Evolutionary conservation across 2,329 filamentous ascomycete species (phyloP), one percentile per base, ranked within the genome.

Genomic region (Apiospora saccharicola): DNA sequence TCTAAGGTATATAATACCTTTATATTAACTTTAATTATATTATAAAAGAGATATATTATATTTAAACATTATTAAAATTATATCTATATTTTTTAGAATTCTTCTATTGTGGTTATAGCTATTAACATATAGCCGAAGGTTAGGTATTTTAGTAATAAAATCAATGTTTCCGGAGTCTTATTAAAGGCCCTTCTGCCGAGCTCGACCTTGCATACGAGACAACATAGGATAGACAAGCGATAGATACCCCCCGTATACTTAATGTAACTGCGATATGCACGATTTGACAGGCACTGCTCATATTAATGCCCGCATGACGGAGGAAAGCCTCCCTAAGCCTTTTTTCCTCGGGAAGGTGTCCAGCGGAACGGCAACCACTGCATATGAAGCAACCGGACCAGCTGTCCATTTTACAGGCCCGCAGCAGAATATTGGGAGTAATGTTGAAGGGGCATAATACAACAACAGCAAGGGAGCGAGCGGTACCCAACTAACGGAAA

Each of bases 141-240:
- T n/a, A n/a, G n/a, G n/a, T n/a, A n/a, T n/a, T n/a, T n/a, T n/a
- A n/a, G n/a, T n/a, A n/a, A n/a, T n/a, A n/a, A n/a, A n/a, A n/a
- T n/a, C n/a, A n/a, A n/a, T n/a, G n/a, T n/a, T n/a, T n/a, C n/a
- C n/a, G n/a, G n/a, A n/a, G n/a, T n/a, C n/a, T n/a, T n/a, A n/a
- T n/a, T n/a, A n/a, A n/a, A n/a, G n/a, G n/a, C n/a, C n/a, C n/a
- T n/a, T n/a, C n/a, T n/a, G n/a, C n/a, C n/a, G n/a, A n/a, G n/a
- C n/a, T 57, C 51, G 26, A 57, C 51, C 51, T 57, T 34, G 51
- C 53, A 64, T 64, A 64, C 53, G 30, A 64, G 19, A 37, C 53
- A 64, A 37, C 30, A 37, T 37, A 13, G 19, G 8, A 34, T 61
- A 22, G 26, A 41, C 30, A 64, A n/a, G 49, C 49, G n/a, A 51